Base-by-base conservation (phyloP, 2,329 filamentous ascomycete species). In the Xylariaceae sp. region DNA sequence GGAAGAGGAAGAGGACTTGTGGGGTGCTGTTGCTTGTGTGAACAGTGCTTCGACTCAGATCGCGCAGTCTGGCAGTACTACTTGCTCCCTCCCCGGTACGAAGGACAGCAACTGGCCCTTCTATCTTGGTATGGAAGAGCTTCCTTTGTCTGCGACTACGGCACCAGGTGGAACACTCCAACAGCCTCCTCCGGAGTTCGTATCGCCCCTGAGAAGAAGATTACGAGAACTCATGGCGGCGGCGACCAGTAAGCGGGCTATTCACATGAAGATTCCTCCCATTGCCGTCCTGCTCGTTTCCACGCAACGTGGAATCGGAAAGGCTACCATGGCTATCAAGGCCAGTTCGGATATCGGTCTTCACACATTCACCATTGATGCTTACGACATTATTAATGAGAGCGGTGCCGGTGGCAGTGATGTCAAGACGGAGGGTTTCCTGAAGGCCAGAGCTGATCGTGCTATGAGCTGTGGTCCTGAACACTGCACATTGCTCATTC, bases 351-450 rank as follows among this genome's bases (percentile, higher is more conserved):
- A 97, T 68, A 88, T 97, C 63, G 94, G 94, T 2, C 79, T 97
- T 13, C 94, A 99, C 72, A 89, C 87, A 0, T 97, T 96, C 71
- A 76, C 84, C 0, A 89, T 99, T 55, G 92, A 97, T 72, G 89
- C 90, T 0, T 96, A 96, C 68, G 94, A 99, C 68, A 90, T 99
- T 48, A 79, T 96, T 3, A 93, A 91, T n/a, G 93, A 97, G 72
- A 90, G 91, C 11, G 88, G 88, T 50, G 88, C 88, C 0, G 91
- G 91, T 56, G 90, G 90, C 7, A 88, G 89, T 57, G 94, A 99
- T 70, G 89, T 96, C 34, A 97, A 97, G 75, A 96, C 92, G 0
- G 93, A 97, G 70, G 92, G 90, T 0, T 89, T 96, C 65, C 77
- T 99, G 13, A 89, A 94, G 70, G 90, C 90, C 3, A 84, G 94